Evolutionary conservation across 2,329 filamentous ascomycete genomes (phyloP).

Genomic region (Neoscytalidium dimidiatum): DNA sequence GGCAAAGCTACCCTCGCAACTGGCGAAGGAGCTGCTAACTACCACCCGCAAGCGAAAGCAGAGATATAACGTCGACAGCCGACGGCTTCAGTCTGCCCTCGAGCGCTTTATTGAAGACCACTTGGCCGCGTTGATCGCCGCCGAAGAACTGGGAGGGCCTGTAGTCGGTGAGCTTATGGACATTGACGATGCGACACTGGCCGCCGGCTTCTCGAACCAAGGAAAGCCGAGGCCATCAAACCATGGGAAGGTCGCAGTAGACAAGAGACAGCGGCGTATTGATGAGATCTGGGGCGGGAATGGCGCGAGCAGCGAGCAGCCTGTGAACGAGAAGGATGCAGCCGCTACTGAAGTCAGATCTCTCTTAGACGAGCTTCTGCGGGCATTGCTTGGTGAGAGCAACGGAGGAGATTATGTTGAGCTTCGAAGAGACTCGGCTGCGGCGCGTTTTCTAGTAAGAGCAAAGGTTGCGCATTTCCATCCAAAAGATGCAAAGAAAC

Average conservation of each 20-base stretch:
- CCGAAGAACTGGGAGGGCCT: conserved; percentile 80
- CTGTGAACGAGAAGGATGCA: conserved; percentile 48
- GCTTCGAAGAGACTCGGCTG: conserved; percentile 53
- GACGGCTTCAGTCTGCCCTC: conserved; percentile 63
- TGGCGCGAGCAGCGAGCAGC: conserved; percentile 21
- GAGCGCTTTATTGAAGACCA: conserved; percentile 70
- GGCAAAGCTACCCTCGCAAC: conserved; percentile 61
- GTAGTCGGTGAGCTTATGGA: conserved; percentile 75
- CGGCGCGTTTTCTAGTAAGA: conserved; percentile 55
- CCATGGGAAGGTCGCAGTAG: conserved; percentile 28
- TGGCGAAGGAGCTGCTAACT: conserved; percentile 63
- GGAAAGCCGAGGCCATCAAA: conserved; percentile 48
- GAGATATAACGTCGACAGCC: conserved; percentile 62
- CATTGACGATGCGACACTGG: conserved; percentile 57
- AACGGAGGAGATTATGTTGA: conserved; percentile 49
- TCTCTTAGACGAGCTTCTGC: conserved; percentile 50
- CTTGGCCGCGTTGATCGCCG: conserved; percentile 74
- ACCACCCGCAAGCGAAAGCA: conserved; percentile 62
- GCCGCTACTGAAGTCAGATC: conserved; percentile 51
- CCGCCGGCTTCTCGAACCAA: conserved; percentile 55
- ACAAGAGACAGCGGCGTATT: conserved; percentile 50
- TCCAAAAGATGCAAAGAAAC: conserved; percentile 53
- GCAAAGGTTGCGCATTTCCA: conserved; percentile 60
- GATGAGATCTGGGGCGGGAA: conserved; percentile 50
- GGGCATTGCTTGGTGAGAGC: conserved; percentile 38